Conservation (phyloP, 768 basidiomycete genomes). For the Pholiota conissans region DNA sequence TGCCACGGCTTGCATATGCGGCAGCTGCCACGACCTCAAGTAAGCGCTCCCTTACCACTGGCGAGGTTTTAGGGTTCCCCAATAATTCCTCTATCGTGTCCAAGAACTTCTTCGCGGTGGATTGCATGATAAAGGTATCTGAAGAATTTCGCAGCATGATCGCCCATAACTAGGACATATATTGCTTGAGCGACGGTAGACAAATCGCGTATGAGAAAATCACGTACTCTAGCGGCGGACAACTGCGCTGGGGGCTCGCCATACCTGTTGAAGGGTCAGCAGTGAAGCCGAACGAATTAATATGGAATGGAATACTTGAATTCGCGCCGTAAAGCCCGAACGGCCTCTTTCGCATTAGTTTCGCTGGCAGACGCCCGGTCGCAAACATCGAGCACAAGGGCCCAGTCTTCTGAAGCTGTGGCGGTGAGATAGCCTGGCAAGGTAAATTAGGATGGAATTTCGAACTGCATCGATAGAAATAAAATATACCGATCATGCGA, state of each 20-base stretch:
- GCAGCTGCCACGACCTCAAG: slow-evolving; percentile 83
- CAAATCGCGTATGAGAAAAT: background rate
- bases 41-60: slow-evolving; percentile 79
- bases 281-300: slow-evolving; percentile 6
- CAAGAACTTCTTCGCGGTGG: slow-evolving; percentile 73
- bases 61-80: slow-evolving; percentile 59
- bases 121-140: slow-evolving; percentile 68
- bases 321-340: slow-evolving; percentile 77
- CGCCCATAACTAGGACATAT: slow-evolving; percentile 68
- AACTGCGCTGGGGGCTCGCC: slow-evolving; percentile 76
- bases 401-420: slow-evolving; percentile 81
- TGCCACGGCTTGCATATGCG: slow-evolving; percentile 59
- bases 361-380: slow-evolving; percentile 78
- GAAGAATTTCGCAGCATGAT: slow-evolving; percentile 86
- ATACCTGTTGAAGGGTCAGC: slow-evolving; percentile 42
- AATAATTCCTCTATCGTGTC: slow-evolving; percentile 79
- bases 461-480: background rate
- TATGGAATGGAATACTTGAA: slow-evolving; percentile 62
- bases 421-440: slow-evolving; percentile 70
- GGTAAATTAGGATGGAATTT: background rate
- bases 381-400: slow-evolving; percentile 81
- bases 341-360: slow-evolving; percentile 78
- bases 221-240: slow-evolving; percentile 70
- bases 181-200: background rate
- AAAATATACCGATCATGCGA: slow-evolving; percentile 63